Evolutionary conservation across 345 rosid species (phyloP).

Genomic region (Heritiera littoralis): DNA sequence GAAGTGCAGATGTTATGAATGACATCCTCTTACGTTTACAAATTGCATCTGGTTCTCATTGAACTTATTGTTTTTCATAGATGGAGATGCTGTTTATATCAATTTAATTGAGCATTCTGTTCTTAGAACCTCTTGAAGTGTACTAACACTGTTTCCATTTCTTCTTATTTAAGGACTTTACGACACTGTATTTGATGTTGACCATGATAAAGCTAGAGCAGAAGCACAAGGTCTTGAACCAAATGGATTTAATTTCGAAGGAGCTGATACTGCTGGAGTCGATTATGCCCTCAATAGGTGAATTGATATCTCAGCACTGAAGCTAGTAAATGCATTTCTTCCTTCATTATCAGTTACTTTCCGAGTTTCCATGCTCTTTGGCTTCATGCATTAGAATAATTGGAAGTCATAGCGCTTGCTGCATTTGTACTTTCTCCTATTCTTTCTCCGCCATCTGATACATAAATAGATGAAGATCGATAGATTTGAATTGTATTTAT

Average conservation of each 20-base stretch:
- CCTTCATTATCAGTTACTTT: background rate
- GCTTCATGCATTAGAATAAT: background rate
- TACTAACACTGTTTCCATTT: constrained; percentile 21
- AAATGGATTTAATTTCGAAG: constrained; percentile 89
- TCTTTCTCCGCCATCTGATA: background rate
- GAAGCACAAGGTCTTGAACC: constrained; percentile 78
- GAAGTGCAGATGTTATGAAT: background rate
- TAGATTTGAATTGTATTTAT: background rate
- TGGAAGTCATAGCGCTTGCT: background rate
- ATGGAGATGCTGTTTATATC: background rate
- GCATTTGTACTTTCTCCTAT: background rate
- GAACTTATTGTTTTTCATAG: background rate
- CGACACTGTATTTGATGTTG: constrained; percentile 93
- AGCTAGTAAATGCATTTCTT: background rate
- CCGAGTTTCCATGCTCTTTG: background rate
- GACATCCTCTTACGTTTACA: background rate
- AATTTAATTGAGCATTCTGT: background rate
- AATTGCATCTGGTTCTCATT: background rate
- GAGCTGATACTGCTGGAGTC: constrained; percentile 78
- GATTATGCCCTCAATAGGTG: constrained; percentile 90
- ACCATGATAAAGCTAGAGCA: constrained; percentile 84
- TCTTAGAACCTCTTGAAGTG: background rate
- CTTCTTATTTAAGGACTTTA: constrained; percentile 60
- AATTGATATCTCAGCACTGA: constrained; percentile 12
- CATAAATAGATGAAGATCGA: no score